phyloP scores from a whole-genome alignment of 1,139 yeast genomes.

The Lodderomyces parapsilosis region DNA sequence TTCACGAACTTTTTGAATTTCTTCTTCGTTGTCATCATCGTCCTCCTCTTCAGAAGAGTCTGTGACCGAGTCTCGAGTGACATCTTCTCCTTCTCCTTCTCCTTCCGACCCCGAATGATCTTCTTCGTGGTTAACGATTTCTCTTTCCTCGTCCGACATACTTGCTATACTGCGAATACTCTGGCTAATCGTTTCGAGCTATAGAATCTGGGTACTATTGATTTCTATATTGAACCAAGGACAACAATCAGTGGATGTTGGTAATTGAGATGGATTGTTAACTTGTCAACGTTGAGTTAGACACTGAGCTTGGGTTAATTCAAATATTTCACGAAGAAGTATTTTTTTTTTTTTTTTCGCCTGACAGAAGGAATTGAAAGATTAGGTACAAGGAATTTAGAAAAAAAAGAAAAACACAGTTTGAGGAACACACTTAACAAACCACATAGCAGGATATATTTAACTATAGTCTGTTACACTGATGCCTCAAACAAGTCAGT shows the following conservation, averaged over 20 bases:
- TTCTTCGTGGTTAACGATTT: slow-evolving; percentile 31
- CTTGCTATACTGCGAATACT: slow-evolving; percentile 17
- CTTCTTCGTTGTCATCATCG: slow-evolving; percentile 75
- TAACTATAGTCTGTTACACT: no score
- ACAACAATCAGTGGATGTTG: no score
- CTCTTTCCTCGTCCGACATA: slow-evolving; percentile 23
- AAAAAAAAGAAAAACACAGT: not conserved
- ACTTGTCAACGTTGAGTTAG: not conserved
- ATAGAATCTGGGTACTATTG: not conserved
- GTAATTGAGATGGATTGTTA: not conserved
- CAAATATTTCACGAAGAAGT: not conserved
- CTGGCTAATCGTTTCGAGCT: not conserved
- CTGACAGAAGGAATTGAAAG: not conserved
- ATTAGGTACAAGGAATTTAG: not conserved
- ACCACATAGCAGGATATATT: no score
- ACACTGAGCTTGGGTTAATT: not conserved
- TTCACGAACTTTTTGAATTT: slow-evolving; percentile 71
- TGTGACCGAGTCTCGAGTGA: slow-evolving; percentile 25
- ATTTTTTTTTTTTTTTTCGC: no score
- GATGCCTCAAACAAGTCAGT: no score
- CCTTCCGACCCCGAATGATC: slow-evolving; percentile 30
- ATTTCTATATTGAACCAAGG: no score
- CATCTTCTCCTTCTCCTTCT: slow-evolving; percentile 38
- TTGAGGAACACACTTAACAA: no score
- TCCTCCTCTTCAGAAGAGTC: slow-evolving; percentile 79